A percentile compares a stretch with the other conserved stretches of the same genome.
Conservation (phyloP, 2,329 filamentous ascomycete species). For the Penicillium sp. region DNA sequence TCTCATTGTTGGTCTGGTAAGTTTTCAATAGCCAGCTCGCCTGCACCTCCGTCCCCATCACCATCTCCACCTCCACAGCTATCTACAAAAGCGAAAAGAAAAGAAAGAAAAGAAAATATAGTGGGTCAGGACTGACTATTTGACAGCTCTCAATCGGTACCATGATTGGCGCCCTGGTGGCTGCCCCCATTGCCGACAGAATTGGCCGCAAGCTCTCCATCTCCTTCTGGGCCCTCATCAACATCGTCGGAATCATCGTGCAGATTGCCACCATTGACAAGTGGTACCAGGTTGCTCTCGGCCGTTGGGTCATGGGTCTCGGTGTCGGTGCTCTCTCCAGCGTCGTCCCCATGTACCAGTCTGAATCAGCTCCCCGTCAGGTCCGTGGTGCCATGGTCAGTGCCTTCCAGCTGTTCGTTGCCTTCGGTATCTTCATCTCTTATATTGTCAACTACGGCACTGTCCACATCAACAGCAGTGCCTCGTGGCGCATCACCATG, state of each 20-base stretch:
- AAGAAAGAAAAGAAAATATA: too few relatives aligned
- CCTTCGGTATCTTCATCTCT: conserved; percentile 55
- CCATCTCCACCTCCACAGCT: not conserved
- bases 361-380: conserved; percentile 51
- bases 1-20: conserved; percentile 50
- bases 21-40: conserved; percentile 13
- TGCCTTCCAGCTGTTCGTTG: conserved; percentile 55
- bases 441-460: conserved; percentile 56
- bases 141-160: conserved; percentile 49
- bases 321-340: conserved; percentile 54
- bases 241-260: conserved; percentile 51
- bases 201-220: conserved; percentile 53
- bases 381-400: conserved; percentile 55
- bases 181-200: conserved; percentile 50
- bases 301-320: conserved; percentile 52
- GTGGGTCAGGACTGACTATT: not conserved
- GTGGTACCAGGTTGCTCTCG: conserved; percentile 52
- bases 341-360: conserved; percentile 54
- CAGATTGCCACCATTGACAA: conserved; percentile 48
- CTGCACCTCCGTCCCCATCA: too few relatives aligned
- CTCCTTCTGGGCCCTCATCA: conserved; percentile 49
- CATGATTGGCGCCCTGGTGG: conserved; percentile 46
- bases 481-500: conserved; percentile 56
- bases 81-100: too few relatives aligned
- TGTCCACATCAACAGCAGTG: conserved; percentile 46